Percentiles rank a stretch among this genome's conserved stretches.
phyloP scores from a whole-genome alignment of 768 basidiomycete species.

The Leccinum arenicola region DNA sequence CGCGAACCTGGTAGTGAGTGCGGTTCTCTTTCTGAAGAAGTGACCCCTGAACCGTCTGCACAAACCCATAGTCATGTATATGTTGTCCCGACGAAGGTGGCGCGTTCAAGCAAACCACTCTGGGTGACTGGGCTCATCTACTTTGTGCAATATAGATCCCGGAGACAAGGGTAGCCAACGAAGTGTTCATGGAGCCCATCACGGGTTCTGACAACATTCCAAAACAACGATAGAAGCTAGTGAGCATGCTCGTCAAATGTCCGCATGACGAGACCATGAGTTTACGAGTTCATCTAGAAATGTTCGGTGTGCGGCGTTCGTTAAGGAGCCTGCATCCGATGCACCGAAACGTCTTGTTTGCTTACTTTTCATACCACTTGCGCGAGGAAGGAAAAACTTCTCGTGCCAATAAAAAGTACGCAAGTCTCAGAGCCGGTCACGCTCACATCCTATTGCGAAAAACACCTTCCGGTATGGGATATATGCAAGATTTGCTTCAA shows the following conservation, averaged over 20 bases:
- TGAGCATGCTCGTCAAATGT: constrained; percentile 38
- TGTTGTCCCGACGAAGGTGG: constrained; percentile 96
- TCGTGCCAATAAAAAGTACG: constrained; percentile 84
- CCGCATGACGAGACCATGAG: not conserved
- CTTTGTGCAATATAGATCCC: constrained; percentile 98
- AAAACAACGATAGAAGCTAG: constrained; percentile 92
- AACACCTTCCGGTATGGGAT: constrained; percentile 78
- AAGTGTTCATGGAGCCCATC: constrained; percentile 98
- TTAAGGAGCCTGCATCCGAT: constrained; percentile 93
- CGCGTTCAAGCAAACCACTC: constrained; percentile 94
- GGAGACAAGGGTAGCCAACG: constrained; percentile 88
- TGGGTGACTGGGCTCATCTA: constrained; percentile 94
- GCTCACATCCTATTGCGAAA: constrained; percentile 83
- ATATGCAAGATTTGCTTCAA: not conserved
- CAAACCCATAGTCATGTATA: constrained; percentile 73
- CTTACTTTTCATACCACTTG: constrained; percentile 95
- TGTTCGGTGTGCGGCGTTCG: constrained; percentile 61
- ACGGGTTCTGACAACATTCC: constrained; percentile 84
- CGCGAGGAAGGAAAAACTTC: constrained; percentile 78
- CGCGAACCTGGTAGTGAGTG: constrained; percentile 87
- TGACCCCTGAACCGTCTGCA: not conserved
- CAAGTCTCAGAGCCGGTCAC: constrained; percentile 71
- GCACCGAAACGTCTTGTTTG: constrained; percentile 86
- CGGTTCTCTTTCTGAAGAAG: not conserved
- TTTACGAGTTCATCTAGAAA: constrained; percentile 36